Evolutionary conservation across 805 yeast species (phyloP).

Genomic region (Saccharomycopsis sp.): DNA sequence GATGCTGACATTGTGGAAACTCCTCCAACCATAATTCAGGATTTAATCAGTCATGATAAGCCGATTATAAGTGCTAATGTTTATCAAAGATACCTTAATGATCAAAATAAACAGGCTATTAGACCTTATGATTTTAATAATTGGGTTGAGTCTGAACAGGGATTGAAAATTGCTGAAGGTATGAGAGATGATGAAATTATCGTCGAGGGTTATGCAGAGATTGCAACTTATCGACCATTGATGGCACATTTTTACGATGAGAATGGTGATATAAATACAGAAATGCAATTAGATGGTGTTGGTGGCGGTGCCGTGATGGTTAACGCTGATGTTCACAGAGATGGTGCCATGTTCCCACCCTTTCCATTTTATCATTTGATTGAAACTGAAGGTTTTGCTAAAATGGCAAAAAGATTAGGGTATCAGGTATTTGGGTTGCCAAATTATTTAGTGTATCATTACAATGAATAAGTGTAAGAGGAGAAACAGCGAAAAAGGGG

Average conservation of each 20-base stretch:
- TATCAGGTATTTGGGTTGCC: constrained; percentile 91
- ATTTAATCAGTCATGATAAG: constrained; percentile 75
- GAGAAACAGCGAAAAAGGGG: too few relatives aligned
- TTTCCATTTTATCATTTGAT: constrained; percentile 95
- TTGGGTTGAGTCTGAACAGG: constrained; percentile 86
- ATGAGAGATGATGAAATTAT: constrained; percentile 86
- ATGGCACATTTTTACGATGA: constrained; percentile 85
- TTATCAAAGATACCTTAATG: constrained; percentile 68
- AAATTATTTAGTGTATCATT: constrained; percentile 87
- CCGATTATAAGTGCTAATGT: constrained; percentile 91
- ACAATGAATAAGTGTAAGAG: constrained; percentile 60
- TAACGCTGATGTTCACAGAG: constrained; percentile 96
- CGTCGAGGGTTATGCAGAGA: constrained; percentile 89
- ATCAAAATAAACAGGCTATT: constrained; percentile 43
- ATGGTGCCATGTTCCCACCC: constrained; percentile 99
- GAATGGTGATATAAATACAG: constrained; percentile 52
- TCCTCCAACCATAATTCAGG: constrained; percentile 77
- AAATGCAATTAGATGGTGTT: constrained; percentile 90
- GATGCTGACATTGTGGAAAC: constrained; percentile 93
- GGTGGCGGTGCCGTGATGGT: constrained; percentile 97
- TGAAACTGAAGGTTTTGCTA: constrained; percentile 98
- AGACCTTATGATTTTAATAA: constrained; percentile 95
- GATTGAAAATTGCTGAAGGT: constrained; percentile 60
- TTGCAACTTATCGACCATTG: constrained; percentile 89
- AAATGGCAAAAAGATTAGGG: constrained; percentile 92